Evolutionary conservation across 1,139 yeast species (phyloP).

Genomic region (Debaryomycetaceae sp.): DNA sequence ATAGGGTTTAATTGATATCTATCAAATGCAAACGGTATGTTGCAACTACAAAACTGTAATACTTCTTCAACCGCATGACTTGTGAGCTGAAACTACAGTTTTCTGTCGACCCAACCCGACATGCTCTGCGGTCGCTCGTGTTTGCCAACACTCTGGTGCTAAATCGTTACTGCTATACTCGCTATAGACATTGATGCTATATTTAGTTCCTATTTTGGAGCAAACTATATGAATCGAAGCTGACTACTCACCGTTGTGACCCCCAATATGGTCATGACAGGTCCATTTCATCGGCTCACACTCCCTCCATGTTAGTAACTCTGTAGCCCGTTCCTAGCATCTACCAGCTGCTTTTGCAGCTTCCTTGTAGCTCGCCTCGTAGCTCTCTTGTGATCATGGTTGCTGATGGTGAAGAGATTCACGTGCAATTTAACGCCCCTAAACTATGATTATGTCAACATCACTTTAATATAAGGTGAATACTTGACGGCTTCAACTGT

Average conservation of each 20-base stretch:
- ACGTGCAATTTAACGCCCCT: background rate
- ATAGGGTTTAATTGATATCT: conserved; percentile 26
- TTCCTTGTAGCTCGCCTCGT: background rate
- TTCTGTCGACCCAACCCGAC: background rate
- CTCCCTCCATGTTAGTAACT: conserved; percentile 1
- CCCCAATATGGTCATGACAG: conserved; percentile 42
- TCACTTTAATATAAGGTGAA: background rate
- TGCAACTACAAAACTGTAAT: background rate
- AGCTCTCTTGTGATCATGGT: background rate
- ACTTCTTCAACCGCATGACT: background rate
- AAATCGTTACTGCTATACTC: conserved; percentile 28
- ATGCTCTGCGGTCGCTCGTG: conserved; percentile 19
- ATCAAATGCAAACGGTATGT: background rate
- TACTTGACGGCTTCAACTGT: background rate
- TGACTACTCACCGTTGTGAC: conserved; percentile 69
- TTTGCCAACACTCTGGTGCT: conserved; percentile 98
- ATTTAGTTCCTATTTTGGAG: conserved; percentile 93
- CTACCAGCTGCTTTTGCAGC: background rate
- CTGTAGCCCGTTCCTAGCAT: background rate
- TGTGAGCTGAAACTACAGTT: no score
- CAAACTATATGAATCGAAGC: conserved; percentile 77
- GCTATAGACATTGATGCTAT: conserved; percentile 30
- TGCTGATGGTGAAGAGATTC: background rate
- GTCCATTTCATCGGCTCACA: conserved; percentile 63
- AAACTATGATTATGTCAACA: background rate